A percentile compares a stretch with the other conserved stretches of the same genome.
Evolutionary conservation across 1,284 basidiomycete genomes (phyloP).

Genomic region (Mrakiaceae sp.): DNA sequence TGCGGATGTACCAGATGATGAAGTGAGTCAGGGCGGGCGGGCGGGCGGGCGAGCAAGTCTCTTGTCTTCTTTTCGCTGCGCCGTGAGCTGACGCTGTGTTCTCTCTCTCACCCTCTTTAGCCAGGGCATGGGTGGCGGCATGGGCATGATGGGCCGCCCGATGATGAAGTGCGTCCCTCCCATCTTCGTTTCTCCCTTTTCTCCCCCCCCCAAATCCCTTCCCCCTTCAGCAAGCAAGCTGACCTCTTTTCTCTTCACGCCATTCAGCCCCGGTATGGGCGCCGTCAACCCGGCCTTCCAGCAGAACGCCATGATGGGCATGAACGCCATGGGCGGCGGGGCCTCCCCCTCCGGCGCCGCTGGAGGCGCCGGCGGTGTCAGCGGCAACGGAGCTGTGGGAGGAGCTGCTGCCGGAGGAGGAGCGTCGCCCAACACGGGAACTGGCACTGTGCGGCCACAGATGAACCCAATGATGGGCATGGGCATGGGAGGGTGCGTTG

Average conservation of each 20-base stretch:
- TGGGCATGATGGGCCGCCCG: slow-evolving; percentile 20
- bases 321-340: not conserved
- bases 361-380: too few species aligned
- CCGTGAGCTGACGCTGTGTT: slow-evolving; percentile 19
- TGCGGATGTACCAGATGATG: slow-evolving; percentile 44
- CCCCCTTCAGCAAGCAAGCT: not conserved
- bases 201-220: slow-evolving; percentile 6
- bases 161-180: slow-evolving; percentile 3
- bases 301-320: not conserved
- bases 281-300: not conserved
- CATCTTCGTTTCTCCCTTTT: slow-evolving; percentile 1
- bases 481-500: not conserved
- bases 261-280: not conserved
- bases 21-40: slow-evolving; percentile 28
- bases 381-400: too few species aligned
- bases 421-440: too few species aligned
- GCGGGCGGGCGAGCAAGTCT: slow-evolving; percentile 25
- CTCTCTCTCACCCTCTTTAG: not conserved
- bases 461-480: not conserved
- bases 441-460: too few species aligned
- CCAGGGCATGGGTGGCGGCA: slow-evolving; percentile 25
- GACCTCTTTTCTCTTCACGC: slow-evolving; percentile 2
- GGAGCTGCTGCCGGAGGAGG: too few species aligned
- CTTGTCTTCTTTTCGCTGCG: slow-evolving; percentile 23
- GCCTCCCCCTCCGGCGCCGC: too few species aligned